Evolutionary conservation across 176 grass and related monocot species (phyloP).

Genomic region (Oryza longistaminata): DNA sequence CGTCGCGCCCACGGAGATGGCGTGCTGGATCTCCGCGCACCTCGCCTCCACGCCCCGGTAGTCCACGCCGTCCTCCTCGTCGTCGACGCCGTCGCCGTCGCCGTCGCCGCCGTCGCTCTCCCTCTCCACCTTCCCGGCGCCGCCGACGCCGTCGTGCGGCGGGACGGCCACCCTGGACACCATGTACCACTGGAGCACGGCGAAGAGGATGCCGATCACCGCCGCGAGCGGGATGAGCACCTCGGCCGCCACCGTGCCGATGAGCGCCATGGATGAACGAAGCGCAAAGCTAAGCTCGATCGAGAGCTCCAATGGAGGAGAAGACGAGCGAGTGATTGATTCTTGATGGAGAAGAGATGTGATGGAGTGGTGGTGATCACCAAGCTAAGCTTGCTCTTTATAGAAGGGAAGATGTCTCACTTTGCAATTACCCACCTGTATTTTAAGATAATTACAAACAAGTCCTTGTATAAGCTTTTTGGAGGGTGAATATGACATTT

Average conservation of each 20-base stretch:
- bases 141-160: neutral
- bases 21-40: slow-evolving; percentile 73
- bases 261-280: slow-evolving; percentile 34
- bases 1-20: slow-evolving; percentile 62
- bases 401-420: neutral
- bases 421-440: neutral
- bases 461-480: neutral
- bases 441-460: neutral
- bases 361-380: neutral
- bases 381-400: neutral
- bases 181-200: slow-evolving; percentile 60
- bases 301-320: neutral
- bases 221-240: slow-evolving; percentile 54
- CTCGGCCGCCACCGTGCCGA: slow-evolving; percentile 35
- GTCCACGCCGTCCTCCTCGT: slow-evolving; percentile 34
- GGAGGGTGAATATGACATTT: neutral
- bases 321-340: neutral
- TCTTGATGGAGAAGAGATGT: neutral
- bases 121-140: neutral
- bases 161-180: slow-evolving; percentile 49
- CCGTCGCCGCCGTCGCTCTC: neutral
- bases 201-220: slow-evolving; percentile 59
- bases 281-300: neutral
- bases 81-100: neutral
- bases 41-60: slow-evolving; percentile 31